Percentiles rank a stretch among this genome's conserved stretches.
Evolutionary conservation across 2,329 filamentous ascomycete genomes (phyloP).

Genomic region (Ophiosphaerella korrae): DNA sequence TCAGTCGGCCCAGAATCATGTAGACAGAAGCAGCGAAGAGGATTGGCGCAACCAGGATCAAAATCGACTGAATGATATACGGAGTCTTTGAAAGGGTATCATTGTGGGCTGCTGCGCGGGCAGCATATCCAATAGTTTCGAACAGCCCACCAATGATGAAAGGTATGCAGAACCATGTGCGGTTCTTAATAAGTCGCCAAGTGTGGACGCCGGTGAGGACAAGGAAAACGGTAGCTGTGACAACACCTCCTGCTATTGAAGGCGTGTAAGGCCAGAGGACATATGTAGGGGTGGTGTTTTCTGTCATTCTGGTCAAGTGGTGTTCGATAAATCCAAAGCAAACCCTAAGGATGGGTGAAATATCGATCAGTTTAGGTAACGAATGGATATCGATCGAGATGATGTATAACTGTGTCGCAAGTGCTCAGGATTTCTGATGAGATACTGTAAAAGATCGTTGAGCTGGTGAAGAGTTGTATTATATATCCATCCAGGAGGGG

Average conservation of each 20-base stretch:
- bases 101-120: slow-evolving; percentile 32
- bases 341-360: no score
- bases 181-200: slow-evolving; percentile 51
- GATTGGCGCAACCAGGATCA: slow-evolving; percentile 52
- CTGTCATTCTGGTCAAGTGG: slow-evolving; percentile 18
- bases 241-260: slow-evolving; percentile 53
- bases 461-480: no score
- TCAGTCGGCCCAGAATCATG: slow-evolving; percentile 53
- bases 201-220: slow-evolving; percentile 50
- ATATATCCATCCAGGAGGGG: no score
- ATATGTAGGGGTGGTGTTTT: slow-evolving; percentile 22
- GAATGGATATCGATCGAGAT: no score
- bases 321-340: no score
- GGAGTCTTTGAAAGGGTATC: slow-evolving; percentile 37
- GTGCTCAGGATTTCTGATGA: no score
- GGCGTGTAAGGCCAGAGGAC: slow-evolving; percentile 51
- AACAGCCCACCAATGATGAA: slow-evolving; percentile 55
- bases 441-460: no score
- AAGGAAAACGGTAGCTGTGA: slow-evolving; percentile 57
- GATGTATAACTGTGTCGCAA: no score
- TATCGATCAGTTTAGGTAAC: no score
- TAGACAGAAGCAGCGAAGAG: slow-evolving; percentile 56
- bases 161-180: slow-evolving; percentile 58
- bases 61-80: slow-evolving; percentile 49
- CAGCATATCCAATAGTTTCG: slow-evolving; percentile 50